Evolutionary conservation across 2,329 filamentous ascomycete genomes (phyloP), one percentile per base, ranked within the genome.

Genomic region (Tolypocladium album): DNA sequence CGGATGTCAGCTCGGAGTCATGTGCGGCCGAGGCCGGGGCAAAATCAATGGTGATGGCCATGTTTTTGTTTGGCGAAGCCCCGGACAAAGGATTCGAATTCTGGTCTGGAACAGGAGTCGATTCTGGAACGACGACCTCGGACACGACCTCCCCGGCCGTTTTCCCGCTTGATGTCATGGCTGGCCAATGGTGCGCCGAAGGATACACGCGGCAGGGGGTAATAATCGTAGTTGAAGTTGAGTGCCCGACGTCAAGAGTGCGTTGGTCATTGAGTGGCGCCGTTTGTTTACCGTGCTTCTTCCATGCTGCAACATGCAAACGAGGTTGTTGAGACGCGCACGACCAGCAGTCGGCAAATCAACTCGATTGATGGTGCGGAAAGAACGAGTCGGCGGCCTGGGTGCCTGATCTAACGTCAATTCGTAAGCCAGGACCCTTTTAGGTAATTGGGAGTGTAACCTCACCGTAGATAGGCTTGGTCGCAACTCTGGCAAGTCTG

Each of bases 21-120:
- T 67, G 58, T 8, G 67, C 67, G 4, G 64, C 61, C 0, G 64
- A 55, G 0, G 52, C 5, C 0, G 61, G 50, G 0, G 69, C 66
- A 15, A 72, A 61, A n/a, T 52, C 61, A 11, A 72, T 63, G 20
- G 58, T 22, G 34, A 66, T 56, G 9, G 55, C 34, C 20, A n/a
- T n/a, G n/a, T n/a, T n/a, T n/a, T 40, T 31, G 45, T 47, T 58
- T 45, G 56, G 55, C 27, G 24, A n/a, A 22, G 36, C 27, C 13
- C 9, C 17, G 27, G 50, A n/a, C 27, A n/a, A 20, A 12, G 56
- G 40, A n/a, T n/a, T n/a, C n/a, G n/a, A n/a, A n/a, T n/a, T n/a
- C n/a, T 22, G 56, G 56, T 34, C 31, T 22, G 38, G 38, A 27
- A 39, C 7, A 22, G 34, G 55, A 6, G 38, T 56, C 24, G 55